phyloP scores from a whole-genome alignment of 2,329 filamentous ascomycete species.

The Septoria petroselini region DNA sequence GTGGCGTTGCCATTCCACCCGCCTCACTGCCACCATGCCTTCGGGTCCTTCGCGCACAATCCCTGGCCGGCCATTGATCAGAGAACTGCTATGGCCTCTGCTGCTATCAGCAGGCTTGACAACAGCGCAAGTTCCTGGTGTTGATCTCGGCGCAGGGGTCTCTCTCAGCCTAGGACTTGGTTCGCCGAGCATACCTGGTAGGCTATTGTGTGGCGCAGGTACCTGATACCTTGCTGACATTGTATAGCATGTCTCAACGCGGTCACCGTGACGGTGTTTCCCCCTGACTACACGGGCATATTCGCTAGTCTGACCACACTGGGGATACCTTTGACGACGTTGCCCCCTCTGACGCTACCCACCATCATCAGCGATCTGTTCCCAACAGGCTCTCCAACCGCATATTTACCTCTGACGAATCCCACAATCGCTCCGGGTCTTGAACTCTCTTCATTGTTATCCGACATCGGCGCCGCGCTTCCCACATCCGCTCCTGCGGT shows the following conservation, averaged over 20 bases:
- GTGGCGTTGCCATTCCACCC: slow-evolving; percentile 1
- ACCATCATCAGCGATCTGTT: neutral
- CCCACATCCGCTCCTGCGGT: neutral
- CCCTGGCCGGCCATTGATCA: slow-evolving; percentile 14
- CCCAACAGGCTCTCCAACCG: neutral
- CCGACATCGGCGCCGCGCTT: neutral
- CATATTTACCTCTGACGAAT: neutral
- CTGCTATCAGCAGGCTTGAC: slow-evolving; percentile 11
- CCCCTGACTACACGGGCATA: slow-evolving; percentile 23
- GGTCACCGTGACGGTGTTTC: slow-evolving; percentile 19
- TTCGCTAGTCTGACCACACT: slow-evolving; percentile 17
- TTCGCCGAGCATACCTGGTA: neutral
- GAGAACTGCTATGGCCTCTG: slow-evolving; percentile 10
- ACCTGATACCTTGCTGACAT: slow-evolving; percentile 3
- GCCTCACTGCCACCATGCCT: slow-evolving; percentile 11
- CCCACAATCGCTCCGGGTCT: no score
- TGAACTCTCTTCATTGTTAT: slow-evolving; percentile 1
- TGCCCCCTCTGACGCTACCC: slow-evolving; percentile 1
- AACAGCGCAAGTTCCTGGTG: slow-evolving; percentile 3
- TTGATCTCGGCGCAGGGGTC: neutral
- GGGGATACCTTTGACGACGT: slow-evolving; percentile 15
- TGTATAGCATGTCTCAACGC: slow-evolving; percentile 13
- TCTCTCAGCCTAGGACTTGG: neutral
- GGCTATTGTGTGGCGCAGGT: neutral
- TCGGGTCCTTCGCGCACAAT: slow-evolving; percentile 4